Conservation (phyloP, 2,329 filamentous ascomycete species). For the Aciculosporium take region DNA sequence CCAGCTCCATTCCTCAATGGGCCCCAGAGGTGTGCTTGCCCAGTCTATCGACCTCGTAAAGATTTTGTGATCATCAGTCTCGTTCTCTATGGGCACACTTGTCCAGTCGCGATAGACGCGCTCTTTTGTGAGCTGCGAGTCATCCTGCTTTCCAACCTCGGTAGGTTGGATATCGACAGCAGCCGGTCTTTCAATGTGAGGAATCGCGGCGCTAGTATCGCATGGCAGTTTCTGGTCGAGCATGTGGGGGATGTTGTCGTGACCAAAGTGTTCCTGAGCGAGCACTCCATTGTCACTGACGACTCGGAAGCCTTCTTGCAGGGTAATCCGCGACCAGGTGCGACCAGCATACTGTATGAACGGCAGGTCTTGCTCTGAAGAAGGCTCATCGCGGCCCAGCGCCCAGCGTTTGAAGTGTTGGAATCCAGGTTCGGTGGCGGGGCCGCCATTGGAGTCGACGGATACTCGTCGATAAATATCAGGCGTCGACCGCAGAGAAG, state of each 20-base stretch:
- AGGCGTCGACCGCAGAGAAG: slow-evolving; percentile 6
- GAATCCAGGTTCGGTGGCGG: background rate
- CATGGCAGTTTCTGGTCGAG: background rate
- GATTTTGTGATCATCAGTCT: slow-evolving; percentile 17
- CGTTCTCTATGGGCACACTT: slow-evolving; percentile 2
- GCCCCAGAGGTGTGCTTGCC: slow-evolving; percentile 31
- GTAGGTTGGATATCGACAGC: slow-evolving; percentile 2
- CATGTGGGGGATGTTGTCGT: background rate
- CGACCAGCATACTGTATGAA: slow-evolving; percentile 6
- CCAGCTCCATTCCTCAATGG: slow-evolving; percentile 30
- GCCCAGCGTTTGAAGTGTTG: slow-evolving; percentile 4
- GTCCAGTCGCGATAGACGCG: slow-evolving; percentile 5
- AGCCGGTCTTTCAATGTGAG: background rate
- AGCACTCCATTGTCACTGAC: slow-evolving; percentile 11
- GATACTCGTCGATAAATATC: slow-evolving; percentile 2
- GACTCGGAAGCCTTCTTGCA: slow-evolving; percentile 1
- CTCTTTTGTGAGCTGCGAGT: slow-evolving; percentile 14
- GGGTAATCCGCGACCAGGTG: slow-evolving; percentile 4
- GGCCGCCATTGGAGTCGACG: background rate
- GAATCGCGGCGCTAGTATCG: background rate
- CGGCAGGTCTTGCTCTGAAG: background rate
- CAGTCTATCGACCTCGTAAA: slow-evolving; percentile 29
- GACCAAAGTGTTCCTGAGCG: slow-evolving; percentile 8
- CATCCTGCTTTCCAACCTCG: slow-evolving; percentile 9
- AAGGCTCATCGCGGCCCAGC: background rate